Conservation (phyloP, 108 stramenopile genomes). For the Pseudonitzschia multistriata region DNA sequence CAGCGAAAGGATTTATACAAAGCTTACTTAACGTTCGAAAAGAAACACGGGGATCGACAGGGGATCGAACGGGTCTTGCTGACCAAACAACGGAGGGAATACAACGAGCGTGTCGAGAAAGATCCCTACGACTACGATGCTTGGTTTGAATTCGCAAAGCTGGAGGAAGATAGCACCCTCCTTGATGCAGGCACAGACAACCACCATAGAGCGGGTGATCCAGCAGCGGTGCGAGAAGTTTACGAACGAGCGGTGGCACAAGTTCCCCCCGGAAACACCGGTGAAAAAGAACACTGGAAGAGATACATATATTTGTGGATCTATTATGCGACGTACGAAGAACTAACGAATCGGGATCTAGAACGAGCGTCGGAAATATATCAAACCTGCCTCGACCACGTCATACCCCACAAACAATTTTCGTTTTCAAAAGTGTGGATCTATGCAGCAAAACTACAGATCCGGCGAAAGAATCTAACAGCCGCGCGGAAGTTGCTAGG, state of each 20-base stretch:
- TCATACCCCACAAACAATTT: slow-evolving; percentile 88
- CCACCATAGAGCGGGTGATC: background rate
- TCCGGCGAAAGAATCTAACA: slow-evolving; percentile 86
- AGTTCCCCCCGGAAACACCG: slow-evolving; percentile 71
- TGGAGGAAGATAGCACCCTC: slow-evolving; percentile 73
- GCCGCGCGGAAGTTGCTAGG: slow-evolving; percentile 94
- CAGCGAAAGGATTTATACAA: slow-evolving; percentile 91
- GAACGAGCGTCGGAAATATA: slow-evolving; percentile 84
- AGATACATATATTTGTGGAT: slow-evolving; percentile 95
- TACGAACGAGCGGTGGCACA: slow-evolving; percentile 95
- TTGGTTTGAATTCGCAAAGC: slow-evolving; percentile 97
- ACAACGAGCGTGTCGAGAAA: slow-evolving; percentile 69
- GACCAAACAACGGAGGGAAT: slow-evolving; percentile 83
- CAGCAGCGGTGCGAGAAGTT: slow-evolving; percentile 63
- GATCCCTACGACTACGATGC: slow-evolving; percentile 93
- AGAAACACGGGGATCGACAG: slow-evolving; percentile 92
- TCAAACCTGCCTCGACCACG: slow-evolving; percentile 66
- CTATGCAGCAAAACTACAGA: slow-evolving; percentile 91
- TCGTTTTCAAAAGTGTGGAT: slow-evolving; percentile 98
- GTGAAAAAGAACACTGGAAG: slow-evolving; percentile 94
- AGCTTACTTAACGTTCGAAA: slow-evolving; percentile 95
- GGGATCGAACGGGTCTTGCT: slow-evolving; percentile 91
- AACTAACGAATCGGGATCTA: slow-evolving; percentile 85
- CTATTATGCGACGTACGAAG: slow-evolving; percentile 95
- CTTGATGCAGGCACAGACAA: slow-evolving; percentile 29